Evolutionary conservation across 2,329 filamentous ascomycete genomes (phyloP).

Genomic region (Stachybotrys chlorohalonatus): DNA sequence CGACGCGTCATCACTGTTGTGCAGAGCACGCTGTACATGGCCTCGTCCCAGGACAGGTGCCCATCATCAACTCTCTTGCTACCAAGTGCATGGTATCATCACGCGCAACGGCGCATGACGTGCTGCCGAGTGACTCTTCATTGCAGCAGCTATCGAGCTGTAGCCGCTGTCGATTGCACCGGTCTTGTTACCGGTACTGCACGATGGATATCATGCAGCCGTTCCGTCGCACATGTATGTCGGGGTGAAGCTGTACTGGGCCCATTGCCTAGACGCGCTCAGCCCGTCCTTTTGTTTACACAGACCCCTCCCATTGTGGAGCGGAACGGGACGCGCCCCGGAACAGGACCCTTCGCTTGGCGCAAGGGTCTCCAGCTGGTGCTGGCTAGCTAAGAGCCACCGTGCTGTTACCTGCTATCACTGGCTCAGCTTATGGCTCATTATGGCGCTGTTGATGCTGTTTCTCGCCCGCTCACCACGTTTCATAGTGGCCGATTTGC

Average conservation of each 20-base stretch:
- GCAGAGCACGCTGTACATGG: too few relatives aligned
- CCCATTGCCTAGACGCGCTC: neutral
- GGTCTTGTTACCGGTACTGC: neutral
- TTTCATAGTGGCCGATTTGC: neutral
- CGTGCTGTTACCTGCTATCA: too few relatives aligned
- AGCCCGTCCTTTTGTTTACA: neutral
- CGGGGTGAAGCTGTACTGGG: neutral
- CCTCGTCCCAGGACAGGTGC: too few relatives aligned
- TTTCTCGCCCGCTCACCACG: too few relatives aligned
- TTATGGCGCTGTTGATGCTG: too few relatives aligned
- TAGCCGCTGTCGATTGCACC: neutral
- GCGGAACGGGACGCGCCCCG: too few relatives aligned
- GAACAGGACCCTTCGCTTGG: too few relatives aligned
- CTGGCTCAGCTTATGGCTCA: too few relatives aligned
- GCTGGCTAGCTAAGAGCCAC: too few relatives aligned
- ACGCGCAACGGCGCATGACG: neutral
- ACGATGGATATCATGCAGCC: neutral
- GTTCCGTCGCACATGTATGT: neutral
- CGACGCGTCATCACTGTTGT: neutral
- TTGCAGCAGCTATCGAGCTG: neutral
- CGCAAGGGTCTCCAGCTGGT: too few relatives aligned
- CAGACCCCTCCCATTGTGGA: neutral
- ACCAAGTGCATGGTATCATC: neutral
- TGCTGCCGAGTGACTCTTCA: neutral
- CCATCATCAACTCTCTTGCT: too few relatives aligned